Base-by-base conservation (phyloP, 2,329 filamentous ascomycete genomes). In the Akanthomyces dipterigenus region DNA sequence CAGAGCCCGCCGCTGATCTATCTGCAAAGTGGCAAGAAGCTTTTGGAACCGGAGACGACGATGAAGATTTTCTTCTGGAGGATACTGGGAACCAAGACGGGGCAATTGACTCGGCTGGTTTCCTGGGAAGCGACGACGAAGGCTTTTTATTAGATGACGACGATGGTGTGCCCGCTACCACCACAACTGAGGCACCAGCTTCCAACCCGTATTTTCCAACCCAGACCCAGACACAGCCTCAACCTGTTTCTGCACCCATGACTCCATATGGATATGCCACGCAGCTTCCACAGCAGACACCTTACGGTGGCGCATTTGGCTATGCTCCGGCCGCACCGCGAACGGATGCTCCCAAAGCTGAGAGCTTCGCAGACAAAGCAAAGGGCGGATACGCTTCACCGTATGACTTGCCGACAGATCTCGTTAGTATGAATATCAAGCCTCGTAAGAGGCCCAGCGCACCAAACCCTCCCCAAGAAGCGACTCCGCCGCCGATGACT, bases 351-450 rank as follows among this genome's bases (percentile, higher is more conserved):
- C 74, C 75, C 34, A 86, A 86, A 74, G 80, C 85, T 1, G 86
- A 96, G 71, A 98, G 93, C 74, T 99, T 96, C 73, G 91, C 84
- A 6, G 89, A 93, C 73, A 96, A 96, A 73, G 79, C 91, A 3
- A 98, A 96, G 75, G 90, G 90, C 61, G 93, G 93, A 8, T 99
- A 99, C 72, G 83, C 88, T 54, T 98, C 93, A 22, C 95, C 95
- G 0, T 99, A 97, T 69, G 96, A 99, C 75, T 80, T 99, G 22
- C 95, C 95, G 4, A 90, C 95, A 75, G 93, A 97, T 60, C 83
- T 99, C 34, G 67, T 76, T 42, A 69, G 65, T 28, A 70, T 67
- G 5, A 63, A 69, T 18, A 83, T 89, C 31, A 89, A 88, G 67
- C 86, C 88, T 69, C 80, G 86, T 72, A 88, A 89, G 77, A 80